Base-by-base conservation (phyloP, 768 basidiomycete genomes). In the Naematelia encephala region DNA sequence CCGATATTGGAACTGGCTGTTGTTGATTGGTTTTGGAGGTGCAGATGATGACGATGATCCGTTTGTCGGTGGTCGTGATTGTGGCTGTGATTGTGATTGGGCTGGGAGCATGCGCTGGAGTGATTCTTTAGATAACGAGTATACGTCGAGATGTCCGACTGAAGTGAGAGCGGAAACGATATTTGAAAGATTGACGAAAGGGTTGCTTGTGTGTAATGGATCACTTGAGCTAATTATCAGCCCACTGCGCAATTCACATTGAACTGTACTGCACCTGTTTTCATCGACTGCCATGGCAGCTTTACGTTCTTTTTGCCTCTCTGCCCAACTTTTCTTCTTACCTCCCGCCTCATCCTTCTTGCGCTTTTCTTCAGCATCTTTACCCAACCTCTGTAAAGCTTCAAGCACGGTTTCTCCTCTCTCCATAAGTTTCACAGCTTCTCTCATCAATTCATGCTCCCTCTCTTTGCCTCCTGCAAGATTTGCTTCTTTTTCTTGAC, bases 391-490 rank as follows among this genome's bases (percentile, higher is more conserved):
- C 66, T 91, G 89, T 47, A 99, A 77, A 13, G 91, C 90, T 72
- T 91, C 89, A 28, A 97, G 79, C 1, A 97, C 87, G 0, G 89
- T 89, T 77, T 98, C 96, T 1, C 92, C 91, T 68, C 88, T 87
- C 78, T 88, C 88, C 69, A 98, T 82, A 78, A 88, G 80, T 8
- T 80, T 79, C 1, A 96, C 79, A 1, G 98, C 81, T 14, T 76
- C 76, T 48, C 70, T 68, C 60, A 81, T 63, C 58, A 54, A 52
- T 45, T 77, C 75, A 46, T 62, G 56, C 51, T 67, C 62, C 28
- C 64, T 69, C 25, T 34, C 62, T 16, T 30, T 60, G 22, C 44
- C 55, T 27, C 61, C 51, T 8, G 64, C 71, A 11, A n/a, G n/a
- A n/a, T 83, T 80, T 1, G 88, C 76, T 69, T 91, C 89, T 60